Base-by-base conservation (phyloP, 129 eudicot species). In the Chrysanthemum makinoi region DNA sequence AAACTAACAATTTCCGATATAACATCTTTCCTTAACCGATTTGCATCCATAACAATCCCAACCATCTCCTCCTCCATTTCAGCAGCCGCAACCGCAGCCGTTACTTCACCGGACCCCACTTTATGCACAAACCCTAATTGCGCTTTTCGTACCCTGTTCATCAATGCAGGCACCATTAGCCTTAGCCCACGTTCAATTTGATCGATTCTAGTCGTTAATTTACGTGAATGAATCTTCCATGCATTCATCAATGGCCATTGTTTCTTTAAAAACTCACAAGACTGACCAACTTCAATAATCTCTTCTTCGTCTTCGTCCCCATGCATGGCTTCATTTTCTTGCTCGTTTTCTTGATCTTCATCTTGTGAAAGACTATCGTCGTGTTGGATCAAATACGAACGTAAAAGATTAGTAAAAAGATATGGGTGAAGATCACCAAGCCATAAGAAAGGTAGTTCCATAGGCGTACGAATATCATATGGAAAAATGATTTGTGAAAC, bases 371-470 rank as follows among this genome's bases (percentile, higher is more conserved):
- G 46, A 13, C 57, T 70, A 15, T 81, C 85, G 9, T 73, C 65
- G 16, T 77, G 65, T 7, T 75, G 72, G 52, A 78, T 83, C 52
- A 89, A 84, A 61, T 80, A 89, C 7, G 90, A 86, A 0, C 97
- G 81, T 73, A 94, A 74, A 59, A 94, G 96, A 73, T 80, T 89
- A 13, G 90, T 90, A 79, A 94, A 89, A 75, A 86, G 83, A 39
- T 94, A 87, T 7, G 98, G 97, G 79, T 94, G 98, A 77, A 94
- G 83, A 52, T 94, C 98, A 53, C 92, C 98, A 17, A 94, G 77
- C 92, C 92, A 94, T 53, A 94, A 88, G 71, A 89, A 94, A 46
- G 98, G 96, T n/a, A 61, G 69, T 43, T 94, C 98, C 12, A 87
- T 66, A 47, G 90, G 8, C 78, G 81, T 87, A 12, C 98, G 89